Percentiles rank a stretch among this genome's conserved stretches.
These are phyloP conservation scores for Chalciporus pseudorubinellus DNA, from an alignment of 768 basidiomycete species.

Conservation along the genomic window DNA sequence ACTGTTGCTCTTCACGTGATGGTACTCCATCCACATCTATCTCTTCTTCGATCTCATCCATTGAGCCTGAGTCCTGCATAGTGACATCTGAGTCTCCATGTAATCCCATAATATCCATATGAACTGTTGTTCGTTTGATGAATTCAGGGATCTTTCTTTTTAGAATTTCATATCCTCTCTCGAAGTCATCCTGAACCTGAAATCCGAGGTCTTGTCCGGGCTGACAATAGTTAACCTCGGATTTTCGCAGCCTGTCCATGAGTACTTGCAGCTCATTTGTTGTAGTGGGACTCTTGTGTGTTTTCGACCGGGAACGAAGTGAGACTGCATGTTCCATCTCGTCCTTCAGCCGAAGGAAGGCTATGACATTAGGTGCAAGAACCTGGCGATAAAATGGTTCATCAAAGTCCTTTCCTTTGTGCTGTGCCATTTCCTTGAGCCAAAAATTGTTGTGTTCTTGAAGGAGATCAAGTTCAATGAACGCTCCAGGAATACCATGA, in stretches of 20 bases:
- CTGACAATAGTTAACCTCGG: not conserved
- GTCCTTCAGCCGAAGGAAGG: not conserved
- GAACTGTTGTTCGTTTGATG: not conserved
- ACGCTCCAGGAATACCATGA: conserved; percentile 25
- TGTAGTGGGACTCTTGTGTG: not conserved
- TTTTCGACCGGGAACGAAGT: not conserved
- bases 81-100: not conserved
- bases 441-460: conserved; percentile 38
- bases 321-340: not conserved
- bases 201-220: not conserved
- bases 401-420: not conserved
- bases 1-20: not conserved
- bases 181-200: not conserved
- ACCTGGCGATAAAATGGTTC: not conserved
- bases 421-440: conserved; percentile 13
- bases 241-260: not conserved
- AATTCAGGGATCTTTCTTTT: not conserved
- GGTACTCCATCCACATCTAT: not conserved
- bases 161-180: not conserved
- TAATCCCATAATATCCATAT: not conserved
- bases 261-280: not conserved
- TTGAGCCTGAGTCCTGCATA: not conserved
- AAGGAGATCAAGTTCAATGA: conserved; percentile 31
- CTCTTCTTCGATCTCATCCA: not conserved
- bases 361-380: not conserved